phyloP scores from a whole-genome alignment of 306 rosid genomes.

The Leucaena leucocephala region DNA sequence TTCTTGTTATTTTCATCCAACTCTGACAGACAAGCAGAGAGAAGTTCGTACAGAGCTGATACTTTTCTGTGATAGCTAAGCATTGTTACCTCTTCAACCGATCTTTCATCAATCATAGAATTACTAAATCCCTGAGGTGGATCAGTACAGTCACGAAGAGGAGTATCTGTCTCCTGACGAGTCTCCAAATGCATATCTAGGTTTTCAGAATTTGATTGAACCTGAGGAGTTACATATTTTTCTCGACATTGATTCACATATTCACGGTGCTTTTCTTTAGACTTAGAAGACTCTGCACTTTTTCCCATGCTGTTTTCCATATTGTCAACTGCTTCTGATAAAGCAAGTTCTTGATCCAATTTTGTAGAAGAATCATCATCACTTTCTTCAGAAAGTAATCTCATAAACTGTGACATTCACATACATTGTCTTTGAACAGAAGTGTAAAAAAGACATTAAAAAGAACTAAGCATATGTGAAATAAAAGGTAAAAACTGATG shows the following conservation, averaged over 20 bases:
- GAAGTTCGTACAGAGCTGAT: conserved; percentile 76
- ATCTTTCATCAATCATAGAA: conserved; percentile 49
- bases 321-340: conserved; percentile 67
- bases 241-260: conserved; percentile 68
- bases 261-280: conserved; percentile 61
- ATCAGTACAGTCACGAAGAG: conserved; percentile 40
- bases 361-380: conserved; percentile 57
- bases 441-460: not conserved
- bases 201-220: conserved; percentile 49
- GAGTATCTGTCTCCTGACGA: conserved; percentile 37
- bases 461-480: not conserved
- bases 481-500: not conserved
- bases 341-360: conserved; percentile 67
- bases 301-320: conserved; percentile 57
- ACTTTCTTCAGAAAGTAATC: conserved; percentile 68
- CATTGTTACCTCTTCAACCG: conserved; percentile 65
- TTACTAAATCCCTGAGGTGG: conserved; percentile 31
- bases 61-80: conserved; percentile 80
- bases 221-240: conserved; percentile 53
- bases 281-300: conserved; percentile 41
- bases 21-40: conserved; percentile 82
- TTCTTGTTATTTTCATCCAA: conserved; percentile 50
- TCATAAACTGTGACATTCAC: conserved; percentile 67
- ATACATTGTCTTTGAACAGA: conserved; percentile 21
- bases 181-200: conserved; percentile 37